A percentile compares a stretch with the other conserved stretches of the same genome.
Conservation (phyloP, 1,139 yeast genomes). For the Entelexis paramagnoliae region DNA sequence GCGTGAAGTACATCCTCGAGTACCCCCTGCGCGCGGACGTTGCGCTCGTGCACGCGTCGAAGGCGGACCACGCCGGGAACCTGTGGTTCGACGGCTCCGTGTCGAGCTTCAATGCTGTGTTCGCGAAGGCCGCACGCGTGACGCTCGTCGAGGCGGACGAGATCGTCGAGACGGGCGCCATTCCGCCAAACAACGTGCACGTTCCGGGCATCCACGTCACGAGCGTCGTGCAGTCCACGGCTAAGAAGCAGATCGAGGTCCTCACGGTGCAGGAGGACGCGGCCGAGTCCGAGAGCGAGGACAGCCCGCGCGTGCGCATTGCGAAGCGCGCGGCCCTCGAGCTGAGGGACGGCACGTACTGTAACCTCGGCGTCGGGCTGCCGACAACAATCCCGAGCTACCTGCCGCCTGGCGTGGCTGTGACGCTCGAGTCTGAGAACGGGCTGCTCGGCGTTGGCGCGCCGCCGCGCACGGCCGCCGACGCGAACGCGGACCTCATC, state of each 20-base stretch:
- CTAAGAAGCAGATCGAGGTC: conserved; percentile 40
- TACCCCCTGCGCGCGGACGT: conserved; percentile 40
- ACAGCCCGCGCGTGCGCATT: conserved; percentile 31
- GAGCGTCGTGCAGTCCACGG: conserved; percentile 36
- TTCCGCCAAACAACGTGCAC: conserved; percentile 40
- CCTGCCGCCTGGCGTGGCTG: conserved; percentile 34
- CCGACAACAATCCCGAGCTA: conserved; percentile 43
- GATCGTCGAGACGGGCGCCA: conserved; percentile 41
- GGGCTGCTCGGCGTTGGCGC: conserved; percentile 44
- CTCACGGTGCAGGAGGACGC: conserved; percentile 24
- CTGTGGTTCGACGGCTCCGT: conserved; percentile 43
- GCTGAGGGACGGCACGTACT: conserved; percentile 37
- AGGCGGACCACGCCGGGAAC: conserved; percentile 41
- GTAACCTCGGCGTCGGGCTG: conserved; percentile 43
- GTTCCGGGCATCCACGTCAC: conserved; percentile 41
- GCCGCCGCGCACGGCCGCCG: conserved; percentile 36
- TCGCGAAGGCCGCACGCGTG: conserved; percentile 40
- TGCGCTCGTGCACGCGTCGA: conserved; percentile 41
- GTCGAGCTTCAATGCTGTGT: conserved; percentile 39
- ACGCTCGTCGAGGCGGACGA: conserved; percentile 46
- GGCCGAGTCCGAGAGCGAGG: not conserved
- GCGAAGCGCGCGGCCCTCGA: conserved; percentile 41
- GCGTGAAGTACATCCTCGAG: conserved; percentile 39
- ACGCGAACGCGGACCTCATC: conserved; percentile 41
- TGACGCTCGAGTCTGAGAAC: conserved; percentile 42